Base-by-base conservation (phyloP, 1,284 basidiomycete genomes). In the Marasmius sp. region DNA sequence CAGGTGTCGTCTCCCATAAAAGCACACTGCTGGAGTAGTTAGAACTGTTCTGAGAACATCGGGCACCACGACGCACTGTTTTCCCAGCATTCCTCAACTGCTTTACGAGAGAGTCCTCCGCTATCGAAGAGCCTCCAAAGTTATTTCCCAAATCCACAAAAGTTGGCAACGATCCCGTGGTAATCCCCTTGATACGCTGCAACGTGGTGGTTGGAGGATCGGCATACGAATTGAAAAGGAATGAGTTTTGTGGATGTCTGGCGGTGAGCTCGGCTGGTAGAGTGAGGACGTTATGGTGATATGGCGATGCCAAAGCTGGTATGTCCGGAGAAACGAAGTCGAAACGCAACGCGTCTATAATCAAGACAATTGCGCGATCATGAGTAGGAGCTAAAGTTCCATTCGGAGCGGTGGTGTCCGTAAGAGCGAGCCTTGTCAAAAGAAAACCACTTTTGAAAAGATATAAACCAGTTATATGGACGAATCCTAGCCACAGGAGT, bases 1-100 rank as follows among this genome's bases (percentile, higher is more conserved):
- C 97, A 99, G 0, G 97, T 99, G 72, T 98, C 94, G 72, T 99
- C 97, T 0, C 97, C 97, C 85, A 94, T 95, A 72, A 98, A 93
- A 0, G 91, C 91, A 59, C 88, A 77, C 83, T 87, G 71, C 12
- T 16, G n/a, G 47, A 50, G 8, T 18, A 18, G 18, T 49, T 39
- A 47, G 54, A 52, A 36, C 37, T 16, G 14, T 16, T 20, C 27
- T 3, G 50, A 45, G 20, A 47, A n/a, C 11, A 14, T 62, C 18
- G 16, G 22, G 38, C 34, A 48, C 22, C 37, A 43, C 43, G 6
- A 75, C 82, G 70, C 67, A 89, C 90, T 71, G 80, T 85, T 71
- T 84, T 87, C 16, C 85, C 85, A 0, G 83, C 80, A 9, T 75
- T 64, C 6, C 71, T 71, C 36, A 91, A 68, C 66, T 92, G 91